phyloP scores from a whole-genome alignment of 1,284 basidiomycete genomes.

The Cutaneotrichosporon dermatis region DNA sequence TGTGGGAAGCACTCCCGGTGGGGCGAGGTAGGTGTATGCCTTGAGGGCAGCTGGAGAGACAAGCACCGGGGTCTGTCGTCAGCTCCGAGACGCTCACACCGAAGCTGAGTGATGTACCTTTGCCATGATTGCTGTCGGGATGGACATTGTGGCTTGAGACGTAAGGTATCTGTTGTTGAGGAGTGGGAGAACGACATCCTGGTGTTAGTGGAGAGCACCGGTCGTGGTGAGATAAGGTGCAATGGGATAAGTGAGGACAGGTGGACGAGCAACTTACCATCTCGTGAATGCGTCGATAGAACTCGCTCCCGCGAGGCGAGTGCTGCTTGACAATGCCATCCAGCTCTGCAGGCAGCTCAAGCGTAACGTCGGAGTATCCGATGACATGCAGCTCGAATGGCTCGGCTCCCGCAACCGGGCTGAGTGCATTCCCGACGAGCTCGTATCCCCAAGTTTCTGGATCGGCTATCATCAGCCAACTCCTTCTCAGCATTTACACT shows the following conservation, averaged over 20 bases:
- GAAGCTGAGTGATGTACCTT: not conserved
- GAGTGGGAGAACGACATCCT: constrained; percentile 4
- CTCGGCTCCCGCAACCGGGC: not conserved
- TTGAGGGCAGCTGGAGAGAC: not conserved
- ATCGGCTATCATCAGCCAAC: not conserved
- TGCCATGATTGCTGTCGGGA: constrained; percentile 6
- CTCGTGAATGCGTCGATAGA: not conserved
- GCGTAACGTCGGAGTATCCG: not conserved
- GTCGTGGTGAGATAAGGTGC: too few species aligned
- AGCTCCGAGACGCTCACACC: not conserved
- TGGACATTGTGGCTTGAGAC: not conserved
- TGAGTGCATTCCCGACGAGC: not conserved
- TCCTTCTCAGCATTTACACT: too few species aligned
- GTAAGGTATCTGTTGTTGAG: not conserved
- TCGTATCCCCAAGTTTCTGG: constrained; percentile 1
- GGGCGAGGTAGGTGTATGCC: constrained; percentile 4
- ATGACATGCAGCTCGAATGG: constrained; percentile 8
- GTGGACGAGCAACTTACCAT: not conserved
- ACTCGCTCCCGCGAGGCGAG: not conserved
- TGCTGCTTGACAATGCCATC: not conserved
- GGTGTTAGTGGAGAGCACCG: too few species aligned
- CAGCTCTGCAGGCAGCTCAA: not conserved
- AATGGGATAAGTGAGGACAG: too few species aligned
- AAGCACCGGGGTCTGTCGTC: constrained; percentile 6
- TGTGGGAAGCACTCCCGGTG: not conserved